Evolutionary conservation across 2,329 filamentous ascomycete genomes (phyloP).

Genomic region (Penicillium sp.): DNA sequence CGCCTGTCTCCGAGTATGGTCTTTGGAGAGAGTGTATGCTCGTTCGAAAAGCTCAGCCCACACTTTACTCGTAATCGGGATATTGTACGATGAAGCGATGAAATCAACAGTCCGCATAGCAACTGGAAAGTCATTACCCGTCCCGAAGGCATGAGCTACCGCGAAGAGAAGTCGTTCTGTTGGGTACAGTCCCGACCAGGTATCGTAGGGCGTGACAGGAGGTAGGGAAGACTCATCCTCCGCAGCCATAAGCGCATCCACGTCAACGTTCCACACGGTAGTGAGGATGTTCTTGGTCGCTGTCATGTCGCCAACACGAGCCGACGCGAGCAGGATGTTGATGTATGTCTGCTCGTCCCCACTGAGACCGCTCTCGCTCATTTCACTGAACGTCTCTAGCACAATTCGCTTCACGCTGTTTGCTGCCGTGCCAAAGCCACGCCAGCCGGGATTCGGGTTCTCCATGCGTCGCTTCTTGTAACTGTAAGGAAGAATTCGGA

Average conservation of each 20-base stretch:
- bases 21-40: constrained; percentile 60
- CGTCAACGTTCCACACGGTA: constrained; percentile 58
- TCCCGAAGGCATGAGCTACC: constrained; percentile 69
- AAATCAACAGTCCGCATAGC: constrained; percentile 64
- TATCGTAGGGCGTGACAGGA: constrained; percentile 44
- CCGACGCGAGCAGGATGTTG: constrained; percentile 55
- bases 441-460: constrained; percentile 23
- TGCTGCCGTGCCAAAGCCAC: constrained; percentile 32
- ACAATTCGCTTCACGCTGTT: constrained; percentile 39
- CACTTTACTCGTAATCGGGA: constrained; percentile 58
- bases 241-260: constrained; percentile 42
- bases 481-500: constrained; percentile 36
- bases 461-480: constrained; percentile 33
- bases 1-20: constrained; percentile 11
- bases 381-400: constrained; percentile 48
- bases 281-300: constrained; percentile 53
- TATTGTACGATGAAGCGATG: constrained; percentile 60
- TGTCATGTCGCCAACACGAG: constrained; percentile 54
- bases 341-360: constrained; percentile 57
- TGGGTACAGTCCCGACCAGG: constrained; percentile 60
- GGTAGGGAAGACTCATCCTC: constrained; percentile 35
- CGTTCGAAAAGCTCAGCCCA: constrained; percentile 72
- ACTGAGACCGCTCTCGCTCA: constrained; percentile 47
- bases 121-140: constrained; percentile 62
- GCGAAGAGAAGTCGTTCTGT: constrained; percentile 61